These are phyloP conservation scores for Colletotrichum sp. DNA, from an alignment of 2,329 filamentous ascomycete genomes.

Conservation along the genomic window DNA sequence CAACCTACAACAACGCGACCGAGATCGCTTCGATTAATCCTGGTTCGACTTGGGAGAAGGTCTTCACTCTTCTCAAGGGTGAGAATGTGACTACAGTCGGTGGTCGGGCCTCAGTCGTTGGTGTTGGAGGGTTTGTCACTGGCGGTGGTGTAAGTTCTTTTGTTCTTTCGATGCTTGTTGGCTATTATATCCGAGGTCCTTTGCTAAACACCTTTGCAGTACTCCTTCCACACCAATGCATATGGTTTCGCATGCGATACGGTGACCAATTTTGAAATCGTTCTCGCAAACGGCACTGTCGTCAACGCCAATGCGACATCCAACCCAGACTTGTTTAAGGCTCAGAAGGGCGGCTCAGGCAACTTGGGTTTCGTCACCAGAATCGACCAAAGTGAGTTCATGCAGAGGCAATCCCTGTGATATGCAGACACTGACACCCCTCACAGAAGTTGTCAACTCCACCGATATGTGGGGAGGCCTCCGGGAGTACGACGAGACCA, in stretches of 20 bases:
- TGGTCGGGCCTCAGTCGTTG: conserved; percentile 27
- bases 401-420: fast-evolving
- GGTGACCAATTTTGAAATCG: conserved; percentile 46
- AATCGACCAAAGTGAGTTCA: conserved; percentile 22
- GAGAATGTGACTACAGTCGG: conserved; percentile 24
- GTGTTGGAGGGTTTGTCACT: conserved; percentile 26
- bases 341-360: conserved; percentile 50
- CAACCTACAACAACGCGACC: conserved; percentile 29
- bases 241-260: conserved; percentile 47
- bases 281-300: conserved; percentile 44
- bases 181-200: fast-evolving
- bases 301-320: conserved; percentile 41
- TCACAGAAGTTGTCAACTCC: not conserved
- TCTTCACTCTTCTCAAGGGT: conserved; percentile 26
- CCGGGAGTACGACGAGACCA: conserved; percentile 25
- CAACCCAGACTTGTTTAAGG: conserved; percentile 47
- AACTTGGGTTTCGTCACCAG: conserved; percentile 48
- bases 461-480: conserved; percentile 34
- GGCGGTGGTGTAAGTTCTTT: conserved; percentile 21
- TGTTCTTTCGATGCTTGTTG: no score
- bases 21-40: conserved; percentile 34
- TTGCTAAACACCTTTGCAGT: not conserved
- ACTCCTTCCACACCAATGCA: conserved; percentile 32
- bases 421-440: not conserved
- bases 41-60: conserved; percentile 29